Evolutionary conservation across 495 filamentous ascomycete species (phyloP).

Genomic region (Articulospora tetracladia): DNA sequence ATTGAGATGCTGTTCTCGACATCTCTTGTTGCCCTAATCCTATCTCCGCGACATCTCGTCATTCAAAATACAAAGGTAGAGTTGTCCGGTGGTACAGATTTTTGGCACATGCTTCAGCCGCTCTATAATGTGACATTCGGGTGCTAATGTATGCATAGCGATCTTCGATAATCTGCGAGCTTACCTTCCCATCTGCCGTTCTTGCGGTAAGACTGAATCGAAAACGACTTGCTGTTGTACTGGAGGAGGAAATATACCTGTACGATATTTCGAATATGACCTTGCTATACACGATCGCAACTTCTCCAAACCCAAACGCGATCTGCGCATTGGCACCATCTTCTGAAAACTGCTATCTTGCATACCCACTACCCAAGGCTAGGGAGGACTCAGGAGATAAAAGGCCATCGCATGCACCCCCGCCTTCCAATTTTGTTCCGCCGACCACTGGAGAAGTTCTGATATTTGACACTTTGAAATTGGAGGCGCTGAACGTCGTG

Average conservation of each 20-base stretch:
- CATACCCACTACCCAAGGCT: conserved; percentile 87
- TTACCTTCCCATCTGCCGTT: conserved; percentile 93
- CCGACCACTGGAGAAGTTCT: conserved; percentile 90
- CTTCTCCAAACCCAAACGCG: conserved; percentile 85
- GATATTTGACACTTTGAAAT: conserved; percentile 80
- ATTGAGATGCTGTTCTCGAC: conserved; percentile 99
- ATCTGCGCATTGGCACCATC: conserved; percentile 91
- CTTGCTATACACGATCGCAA: conserved; percentile 82
- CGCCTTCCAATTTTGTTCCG: conserved; percentile 66
- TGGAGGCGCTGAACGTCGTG: conserved; percentile 88
- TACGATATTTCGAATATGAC: conserved; percentile 99
- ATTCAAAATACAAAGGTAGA: conserved; percentile 95
- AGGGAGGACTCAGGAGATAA: conserved; percentile 48
- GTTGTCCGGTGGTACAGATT: neutral
- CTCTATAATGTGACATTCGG: neutral
- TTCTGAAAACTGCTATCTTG: conserved; percentile 92
- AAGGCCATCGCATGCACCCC: conserved; percentile 81
- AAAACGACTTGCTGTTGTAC: conserved; percentile 85
- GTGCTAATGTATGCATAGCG: conserved; percentile 46
- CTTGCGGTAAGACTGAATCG: conserved; percentile 90
- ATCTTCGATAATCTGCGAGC: conserved; percentile 94
- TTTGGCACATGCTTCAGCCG: conserved; percentile 22
- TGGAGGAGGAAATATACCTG: conserved; percentile 94
- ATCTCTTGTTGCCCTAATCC: conserved; percentile 89
- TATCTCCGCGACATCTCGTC: conserved; percentile 83